Evolutionary conservation across 768 basidiomycete genomes (phyloP), one percentile per base, ranked within the genome.

Genomic region (Lactarius pseudohatsudake): DNA sequence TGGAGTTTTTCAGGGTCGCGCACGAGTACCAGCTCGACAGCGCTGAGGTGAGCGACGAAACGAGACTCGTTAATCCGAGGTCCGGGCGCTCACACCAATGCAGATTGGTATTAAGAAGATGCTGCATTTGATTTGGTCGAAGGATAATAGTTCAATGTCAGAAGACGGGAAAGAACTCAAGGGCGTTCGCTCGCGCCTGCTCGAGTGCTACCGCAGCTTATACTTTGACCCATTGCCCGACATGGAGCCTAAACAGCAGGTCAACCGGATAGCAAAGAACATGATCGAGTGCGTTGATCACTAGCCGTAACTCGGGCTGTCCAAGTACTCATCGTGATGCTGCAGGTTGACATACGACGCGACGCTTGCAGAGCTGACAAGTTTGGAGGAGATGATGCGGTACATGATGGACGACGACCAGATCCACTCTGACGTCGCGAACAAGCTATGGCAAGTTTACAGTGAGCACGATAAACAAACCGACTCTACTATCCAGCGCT

Each of bases 81-180:
- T 34, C 7, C 36, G 36, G 11, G 36, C 11, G 26, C 28, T 43
- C 18, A 57, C 57, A 22, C 15, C 62, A 13, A 55, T 55, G 38
- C 70, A 96, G 94, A 77, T 78, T 16, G 97, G 97, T 0, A 89
- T 99, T 73, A 94, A 91, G 80, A 93, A 89, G 73, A 98, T 98
- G 96, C 75, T 99, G 16, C 97, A 98, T 75, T 81, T 99, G 30
- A 92, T 99, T 71, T 98, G 97, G 97, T 85, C 86, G 32, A 98
- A 98, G 75, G 96, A 99, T 73, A 94, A 94, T 73, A 90, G 79
- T 59, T 82, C 85, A 28, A 86, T 90, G n/a, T 86, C 85, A 36
- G 86, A 87, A 70, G 87, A 89, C 58, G 86, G 85, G 28, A 84
- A 84, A 69, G 93, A 96, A 74, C 76, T 94, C 56, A 96, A 95